Percentiles rank a stretch among this genome's conserved stretches.
These are phyloP conservation scores for Pichia californica DNA, from an alignment of 805 yeast species.

Conservation along the genomic window DNA sequence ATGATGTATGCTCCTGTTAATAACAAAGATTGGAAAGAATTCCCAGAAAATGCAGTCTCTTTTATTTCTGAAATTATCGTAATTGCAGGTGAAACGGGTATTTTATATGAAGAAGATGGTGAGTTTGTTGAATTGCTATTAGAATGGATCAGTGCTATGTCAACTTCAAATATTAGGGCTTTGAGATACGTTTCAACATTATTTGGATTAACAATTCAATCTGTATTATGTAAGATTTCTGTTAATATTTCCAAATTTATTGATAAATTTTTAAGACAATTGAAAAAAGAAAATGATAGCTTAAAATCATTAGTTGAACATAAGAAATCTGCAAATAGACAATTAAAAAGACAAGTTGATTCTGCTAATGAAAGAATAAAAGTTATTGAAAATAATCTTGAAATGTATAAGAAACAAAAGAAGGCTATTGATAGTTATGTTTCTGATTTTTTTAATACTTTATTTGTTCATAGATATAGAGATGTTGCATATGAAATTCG, in stretches of 20 bases:
- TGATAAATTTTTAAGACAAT: slow-evolving; percentile 41
- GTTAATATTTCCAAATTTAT: slow-evolving; percentile 31
- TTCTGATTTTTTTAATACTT: slow-evolving; percentile 57
- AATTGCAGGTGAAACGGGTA: slow-evolving; percentile 55
- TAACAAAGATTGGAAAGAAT: slow-evolving; percentile 43
- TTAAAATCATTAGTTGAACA: slow-evolving; percentile 8
- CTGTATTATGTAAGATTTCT: slow-evolving; percentile 48
- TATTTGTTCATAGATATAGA: slow-evolving; percentile 71
- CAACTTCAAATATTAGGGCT: slow-evolving; percentile 64
- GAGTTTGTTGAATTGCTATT: slow-evolving; percentile 49
- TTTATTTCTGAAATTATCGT: slow-evolving; percentile 50
- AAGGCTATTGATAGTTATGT: slow-evolving; percentile 49
- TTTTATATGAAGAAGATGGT: slow-evolving; percentile 38
- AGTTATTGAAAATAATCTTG: slow-evolving; percentile 38
- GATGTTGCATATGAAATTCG: slow-evolving; percentile 73
- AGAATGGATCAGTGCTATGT: slow-evolving; percentile 71
- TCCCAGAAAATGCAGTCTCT: slow-evolving; percentile 47
- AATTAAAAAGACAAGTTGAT: slow-evolving; percentile 25
- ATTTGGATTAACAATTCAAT: slow-evolving; percentile 52
- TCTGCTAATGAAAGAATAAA: slow-evolving; percentile 37
- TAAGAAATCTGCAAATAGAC: slow-evolving; percentile 23
- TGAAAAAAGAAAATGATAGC: slow-evolving; percentile 25
- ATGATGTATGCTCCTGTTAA: slow-evolving; percentile 26
- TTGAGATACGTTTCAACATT: slow-evolving; percentile 63
- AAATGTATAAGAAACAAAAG: slow-evolving; percentile 40